Percentiles rank a stretch among this genome's conserved stretches.
Evolutionary conservation across 495 filamentous ascomycete species (phyloP).

Genomic region (Evernia prunastri): DNA sequence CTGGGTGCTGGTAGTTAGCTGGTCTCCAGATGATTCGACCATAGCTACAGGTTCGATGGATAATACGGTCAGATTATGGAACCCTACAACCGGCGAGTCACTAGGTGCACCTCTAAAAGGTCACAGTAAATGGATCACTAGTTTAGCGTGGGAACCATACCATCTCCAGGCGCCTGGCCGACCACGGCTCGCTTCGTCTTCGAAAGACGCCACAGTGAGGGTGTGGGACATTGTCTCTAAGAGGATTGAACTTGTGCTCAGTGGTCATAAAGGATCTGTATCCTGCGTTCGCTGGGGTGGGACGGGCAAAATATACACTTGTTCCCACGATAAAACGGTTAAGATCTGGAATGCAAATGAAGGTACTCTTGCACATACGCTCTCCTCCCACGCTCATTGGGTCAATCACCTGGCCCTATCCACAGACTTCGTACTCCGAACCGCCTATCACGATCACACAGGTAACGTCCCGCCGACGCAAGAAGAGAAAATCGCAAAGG

Average conservation of each 20-base stretch:
- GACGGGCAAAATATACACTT: slow-evolving; percentile 74
- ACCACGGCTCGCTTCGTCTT: slow-evolving; percentile 78
- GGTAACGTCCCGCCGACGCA: slow-evolving; percentile 59
- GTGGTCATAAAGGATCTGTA: slow-evolving; percentile 81
- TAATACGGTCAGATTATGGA: slow-evolving; percentile 85
- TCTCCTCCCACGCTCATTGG: slow-evolving; percentile 84
- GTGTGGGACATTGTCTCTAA: slow-evolving; percentile 80
- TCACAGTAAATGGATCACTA: slow-evolving; percentile 86
- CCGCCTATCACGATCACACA: slow-evolving; percentile 81
- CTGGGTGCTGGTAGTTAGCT: slow-evolving; percentile 85
- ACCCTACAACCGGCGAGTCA: slow-evolving; percentile 71
- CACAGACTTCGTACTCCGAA: slow-evolving; percentile 85
- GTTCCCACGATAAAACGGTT: slow-evolving; percentile 88
- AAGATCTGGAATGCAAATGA: slow-evolving; percentile 82
- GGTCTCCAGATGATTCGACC: slow-evolving; percentile 72
- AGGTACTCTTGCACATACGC: slow-evolving; percentile 70
- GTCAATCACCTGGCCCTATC: slow-evolving; percentile 95
- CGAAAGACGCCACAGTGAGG: slow-evolving; percentile 83
- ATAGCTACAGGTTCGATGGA: slow-evolving; percentile 94
- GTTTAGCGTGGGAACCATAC: slow-evolving; percentile 89
- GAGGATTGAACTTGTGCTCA: slow-evolving; percentile 71
- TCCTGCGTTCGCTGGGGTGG: slow-evolving; percentile 95
- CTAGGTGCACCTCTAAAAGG: slow-evolving; percentile 76
- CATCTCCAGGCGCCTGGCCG: slow-evolving; percentile 69
- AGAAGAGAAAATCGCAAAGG: slow-evolving; percentile 66